Evolutionary conservation across 2,329 filamentous ascomycete species (phyloP).

Genomic region (Curvularia spicifera): DNA sequence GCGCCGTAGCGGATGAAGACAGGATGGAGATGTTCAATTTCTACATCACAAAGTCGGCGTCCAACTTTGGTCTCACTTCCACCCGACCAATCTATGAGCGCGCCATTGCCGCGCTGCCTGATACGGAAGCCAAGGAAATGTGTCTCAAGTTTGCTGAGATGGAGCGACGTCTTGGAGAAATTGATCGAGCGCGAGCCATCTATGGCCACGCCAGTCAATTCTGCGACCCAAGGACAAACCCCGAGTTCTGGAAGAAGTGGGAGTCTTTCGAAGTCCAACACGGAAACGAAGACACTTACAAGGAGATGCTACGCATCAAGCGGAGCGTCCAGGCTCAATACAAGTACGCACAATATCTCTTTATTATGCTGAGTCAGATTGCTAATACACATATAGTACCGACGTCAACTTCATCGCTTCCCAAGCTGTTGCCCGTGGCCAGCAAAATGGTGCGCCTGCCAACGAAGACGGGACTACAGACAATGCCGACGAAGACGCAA

Average conservation of each 20-base stretch:
- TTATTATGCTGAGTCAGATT: background rate
- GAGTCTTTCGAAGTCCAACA: constrained; percentile 97
- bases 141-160: constrained; percentile 98
- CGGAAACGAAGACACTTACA: constrained; percentile 98
- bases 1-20: constrained; percentile 93
- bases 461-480: constrained; percentile 51
- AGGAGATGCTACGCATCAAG: constrained; percentile 98
- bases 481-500: constrained; percentile 72
- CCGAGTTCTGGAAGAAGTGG: constrained; percentile 95
- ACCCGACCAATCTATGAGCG: constrained; percentile 96
- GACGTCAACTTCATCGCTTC: constrained; percentile 98
- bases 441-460: constrained; percentile 60
- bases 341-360: constrained; percentile 64
- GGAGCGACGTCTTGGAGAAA: constrained; percentile 89
- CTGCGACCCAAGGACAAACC: constrained; percentile 89
- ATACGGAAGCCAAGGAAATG: constrained; percentile 94
- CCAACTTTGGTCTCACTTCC: constrained; percentile 95
- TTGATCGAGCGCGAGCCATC: constrained; percentile 92
- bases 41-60: constrained; percentile 98
- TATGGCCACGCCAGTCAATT: constrained; percentile 98
- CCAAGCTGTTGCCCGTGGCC: constrained; percentile 84
- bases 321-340: constrained; percentile 96
- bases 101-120: constrained; percentile 90
- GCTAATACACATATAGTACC: constrained; percentile 63
- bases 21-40: constrained; percentile 98